These are phyloP conservation scores for Phalaenopsis equestris DNA, from an alignment of 106 monocot genomes.

Conservation along the genomic window DNA sequence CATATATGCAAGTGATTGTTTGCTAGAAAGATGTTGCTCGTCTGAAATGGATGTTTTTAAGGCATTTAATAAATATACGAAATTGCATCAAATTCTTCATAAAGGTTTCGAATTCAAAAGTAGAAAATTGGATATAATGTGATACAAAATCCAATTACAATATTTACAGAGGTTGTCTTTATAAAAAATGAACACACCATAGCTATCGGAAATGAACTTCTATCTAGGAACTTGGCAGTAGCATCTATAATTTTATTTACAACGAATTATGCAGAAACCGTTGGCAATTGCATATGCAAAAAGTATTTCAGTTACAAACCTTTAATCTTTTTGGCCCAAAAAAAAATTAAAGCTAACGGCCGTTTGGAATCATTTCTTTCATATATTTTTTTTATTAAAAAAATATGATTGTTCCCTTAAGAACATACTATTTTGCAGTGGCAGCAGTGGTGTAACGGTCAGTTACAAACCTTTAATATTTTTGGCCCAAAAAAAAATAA, in stretches of 20 bases:
- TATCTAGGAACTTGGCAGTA: background rate
- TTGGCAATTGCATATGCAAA: background rate
- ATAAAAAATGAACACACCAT: background rate
- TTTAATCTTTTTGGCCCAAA: too few relatives aligned
- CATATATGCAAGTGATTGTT: too few relatives aligned
- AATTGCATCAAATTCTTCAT: too few relatives aligned
- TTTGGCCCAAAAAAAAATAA: too few relatives aligned
- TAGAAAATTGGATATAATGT: background rate
- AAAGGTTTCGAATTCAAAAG: background rate
- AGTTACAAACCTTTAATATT: background rate
- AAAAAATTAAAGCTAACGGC: background rate
- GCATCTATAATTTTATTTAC: background rate
- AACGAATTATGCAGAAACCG: background rate
- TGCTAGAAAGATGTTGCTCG: too few relatives aligned
- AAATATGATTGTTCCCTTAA: too few relatives aligned
- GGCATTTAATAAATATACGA: too few relatives aligned
- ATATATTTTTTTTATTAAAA: too few relatives aligned
- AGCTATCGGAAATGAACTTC: background rate
- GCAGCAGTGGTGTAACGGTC: background rate
- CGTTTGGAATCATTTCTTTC: too few relatives aligned
- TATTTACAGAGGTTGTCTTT: background rate
- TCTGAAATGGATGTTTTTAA: too few relatives aligned
- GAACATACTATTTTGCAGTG: too few relatives aligned
- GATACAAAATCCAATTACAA: background rate
- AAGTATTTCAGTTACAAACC: background rate